These are phyloP conservation scores for Oryza meyeriana DNA, from an alignment of 176 grass and related monocot species.

Conservation along the genomic window DNA sequence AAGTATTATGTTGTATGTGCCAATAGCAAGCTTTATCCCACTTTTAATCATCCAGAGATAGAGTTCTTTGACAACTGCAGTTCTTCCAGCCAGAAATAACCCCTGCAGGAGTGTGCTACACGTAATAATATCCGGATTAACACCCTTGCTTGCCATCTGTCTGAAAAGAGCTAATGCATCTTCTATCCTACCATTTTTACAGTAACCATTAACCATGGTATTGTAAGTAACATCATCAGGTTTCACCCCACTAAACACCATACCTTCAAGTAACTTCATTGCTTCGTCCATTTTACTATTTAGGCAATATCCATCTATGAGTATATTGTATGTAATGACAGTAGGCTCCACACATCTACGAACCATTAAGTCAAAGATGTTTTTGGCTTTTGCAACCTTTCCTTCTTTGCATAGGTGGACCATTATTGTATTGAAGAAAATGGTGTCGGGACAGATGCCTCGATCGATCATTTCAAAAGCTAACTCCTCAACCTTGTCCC, in stretches of 20 bases:
- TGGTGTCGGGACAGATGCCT: constrained; percentile 2
- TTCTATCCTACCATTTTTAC: neutral
- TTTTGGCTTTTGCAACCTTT: too few species aligned
- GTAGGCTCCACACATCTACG: neutral
- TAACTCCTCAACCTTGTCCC: constrained; percentile 22
- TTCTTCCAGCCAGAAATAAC: neutral
- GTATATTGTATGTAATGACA: constrained; percentile 13
- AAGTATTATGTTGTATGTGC: too few species aligned
- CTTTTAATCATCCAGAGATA: too few species aligned
- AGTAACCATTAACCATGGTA: neutral
- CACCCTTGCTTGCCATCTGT: neutral
- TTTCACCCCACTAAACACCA: neutral
- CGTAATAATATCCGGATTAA: neutral
- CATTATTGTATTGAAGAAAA: neutral
- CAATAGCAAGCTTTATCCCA: too few species aligned
- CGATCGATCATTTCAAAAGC: constrained; percentile 11
- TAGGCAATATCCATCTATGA: constrained; percentile 11
- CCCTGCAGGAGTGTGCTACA: neutral
- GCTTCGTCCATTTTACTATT: neutral
- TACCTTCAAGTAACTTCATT: neutral
- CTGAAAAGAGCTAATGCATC: neutral
- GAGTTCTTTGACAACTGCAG: too few species aligned
- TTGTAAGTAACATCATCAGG: neutral
- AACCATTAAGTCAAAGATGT: constrained; percentile 9
- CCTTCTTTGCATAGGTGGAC: too few species aligned